A percentile compares a stretch with the other conserved stretches of the same genome.
These are phyloP conservation scores for Neonectria punicea DNA, from an alignment of 2,329 filamentous ascomycete species.

Conservation along the genomic window DNA sequence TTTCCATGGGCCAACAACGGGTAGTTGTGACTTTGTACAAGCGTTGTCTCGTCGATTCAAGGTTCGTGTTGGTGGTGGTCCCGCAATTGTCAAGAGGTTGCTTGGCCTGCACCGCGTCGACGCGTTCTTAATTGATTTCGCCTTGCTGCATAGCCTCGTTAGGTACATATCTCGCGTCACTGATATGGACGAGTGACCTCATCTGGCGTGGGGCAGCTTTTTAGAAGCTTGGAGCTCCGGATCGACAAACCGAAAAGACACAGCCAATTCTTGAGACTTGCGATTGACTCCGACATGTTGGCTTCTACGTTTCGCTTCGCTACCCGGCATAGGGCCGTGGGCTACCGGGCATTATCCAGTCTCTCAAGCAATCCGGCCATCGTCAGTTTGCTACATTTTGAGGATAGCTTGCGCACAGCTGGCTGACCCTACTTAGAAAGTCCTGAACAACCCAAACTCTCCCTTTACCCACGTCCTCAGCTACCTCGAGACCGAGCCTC, in stretches of 20 bases:
- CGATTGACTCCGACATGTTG: slow-evolving; percentile 40
- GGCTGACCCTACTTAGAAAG: slow-evolving; percentile 59
- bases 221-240: slow-evolving; percentile 21
- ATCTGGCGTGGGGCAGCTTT: slow-evolving; percentile 34
- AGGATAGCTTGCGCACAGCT: slow-evolving; percentile 14
- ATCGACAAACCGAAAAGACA: slow-evolving; percentile 1
- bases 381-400: slow-evolving; percentile 51
- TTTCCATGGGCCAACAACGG: not conserved
- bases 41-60: slow-evolving; percentile 10
- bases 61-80: slow-evolving; percentile 19
- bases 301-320: slow-evolving; percentile 38
- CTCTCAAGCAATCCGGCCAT: slow-evolving; percentile 64
- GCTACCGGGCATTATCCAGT: slow-evolving; percentile 55
- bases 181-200: slow-evolving; percentile 43
- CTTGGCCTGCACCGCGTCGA: slow-evolving; percentile 45
- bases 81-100: slow-evolving; percentile 14
- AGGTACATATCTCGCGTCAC: slow-evolving; percentile 34
- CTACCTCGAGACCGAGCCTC: slow-evolving; percentile 68
- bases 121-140: slow-evolving; percentile 53
- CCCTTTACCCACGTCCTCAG: slow-evolving; percentile 65
- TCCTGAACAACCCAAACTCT: slow-evolving; percentile 60
- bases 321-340: slow-evolving; percentile 29
- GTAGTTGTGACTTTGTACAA: not conserved
- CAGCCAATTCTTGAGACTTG: slow-evolving; percentile 11
- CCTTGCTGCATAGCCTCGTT: slow-evolving; percentile 42